phyloP scores from a whole-genome alignment of 75 land plant genomes.

The Sequoiadendron giganteum region DNA sequence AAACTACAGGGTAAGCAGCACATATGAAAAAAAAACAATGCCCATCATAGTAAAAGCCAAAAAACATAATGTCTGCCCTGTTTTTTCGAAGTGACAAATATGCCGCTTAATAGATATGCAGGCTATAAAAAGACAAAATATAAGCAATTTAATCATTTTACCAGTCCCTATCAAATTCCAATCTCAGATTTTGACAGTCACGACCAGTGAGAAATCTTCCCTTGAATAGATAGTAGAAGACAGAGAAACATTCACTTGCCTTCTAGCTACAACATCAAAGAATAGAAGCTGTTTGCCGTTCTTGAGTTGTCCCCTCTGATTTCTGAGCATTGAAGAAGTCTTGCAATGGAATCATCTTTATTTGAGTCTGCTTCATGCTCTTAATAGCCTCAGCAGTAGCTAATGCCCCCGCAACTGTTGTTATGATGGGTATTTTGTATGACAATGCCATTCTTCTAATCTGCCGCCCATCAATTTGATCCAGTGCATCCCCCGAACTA shows the following conservation, averaged over 20 bases:
- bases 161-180: neutral
- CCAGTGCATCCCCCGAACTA: constrained; percentile 86
- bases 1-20: neutral
- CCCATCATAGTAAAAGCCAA: neutral
- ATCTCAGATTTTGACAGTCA: neutral
- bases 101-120: neutral
- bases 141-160: neutral
- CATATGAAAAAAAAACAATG: neutral
- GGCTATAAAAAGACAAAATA: neutral
- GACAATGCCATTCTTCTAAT: constrained; percentile 90
- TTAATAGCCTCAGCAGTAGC: constrained; percentile 85
- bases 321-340: constrained; percentile 55
- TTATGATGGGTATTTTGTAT: constrained; percentile 92
- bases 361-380: constrained; percentile 56
- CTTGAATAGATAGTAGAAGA: neutral
- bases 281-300: constrained; percentile 22
- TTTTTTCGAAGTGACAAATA: neutral
- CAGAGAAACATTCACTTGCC: neutral
- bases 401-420: constrained; percentile 89
- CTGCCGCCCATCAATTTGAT: constrained; percentile 84
- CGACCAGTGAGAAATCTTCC: neutral
- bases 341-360: constrained; percentile 89
- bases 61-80: neutral
- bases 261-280: constrained; percentile 11
- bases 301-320: constrained; percentile 8